Evolutionary conservation across 257 asterid genomes (phyloP).

Genomic region (Capsicum pubescens): DNA sequence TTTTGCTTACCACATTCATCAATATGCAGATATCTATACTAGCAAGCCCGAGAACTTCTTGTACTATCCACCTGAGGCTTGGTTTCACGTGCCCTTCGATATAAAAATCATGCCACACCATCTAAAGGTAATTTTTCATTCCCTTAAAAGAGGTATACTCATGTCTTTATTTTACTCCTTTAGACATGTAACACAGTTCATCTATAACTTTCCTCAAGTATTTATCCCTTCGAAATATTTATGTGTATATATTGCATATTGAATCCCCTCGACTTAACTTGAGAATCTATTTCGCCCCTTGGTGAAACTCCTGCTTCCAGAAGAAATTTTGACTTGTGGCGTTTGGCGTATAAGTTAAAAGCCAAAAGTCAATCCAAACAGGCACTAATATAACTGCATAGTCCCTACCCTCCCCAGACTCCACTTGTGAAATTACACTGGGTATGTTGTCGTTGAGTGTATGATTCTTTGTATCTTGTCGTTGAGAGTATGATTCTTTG

Average conservation of each 20-base stretch:
- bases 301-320: no score
- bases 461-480: no score
- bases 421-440: no score
- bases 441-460: no score
- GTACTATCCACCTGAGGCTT: conserved; percentile 84
- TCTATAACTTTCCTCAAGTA: not conserved
- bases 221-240: not conserved
- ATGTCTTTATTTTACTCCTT: not conserved
- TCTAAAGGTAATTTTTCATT: conserved; percentile 62
- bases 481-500: not conserved
- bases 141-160: conserved; percentile 17
- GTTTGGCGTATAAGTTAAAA: no score
- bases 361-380: no score
- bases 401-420: no score
- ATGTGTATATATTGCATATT: no score
- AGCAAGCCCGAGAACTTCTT: conserved; percentile 94
- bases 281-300: no score
- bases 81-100: conserved; percentile 96
- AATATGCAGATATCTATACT: conserved; percentile 91
- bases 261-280: no score
- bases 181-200: not conserved
- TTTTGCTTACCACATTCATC: conserved; percentile 91
- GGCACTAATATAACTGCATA: no score
- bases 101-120: conserved; percentile 98
- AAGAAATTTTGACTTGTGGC: no score